Base-by-base conservation (phyloP, 306 rosid genomes). In the Ziziphus jujuba region DNA sequence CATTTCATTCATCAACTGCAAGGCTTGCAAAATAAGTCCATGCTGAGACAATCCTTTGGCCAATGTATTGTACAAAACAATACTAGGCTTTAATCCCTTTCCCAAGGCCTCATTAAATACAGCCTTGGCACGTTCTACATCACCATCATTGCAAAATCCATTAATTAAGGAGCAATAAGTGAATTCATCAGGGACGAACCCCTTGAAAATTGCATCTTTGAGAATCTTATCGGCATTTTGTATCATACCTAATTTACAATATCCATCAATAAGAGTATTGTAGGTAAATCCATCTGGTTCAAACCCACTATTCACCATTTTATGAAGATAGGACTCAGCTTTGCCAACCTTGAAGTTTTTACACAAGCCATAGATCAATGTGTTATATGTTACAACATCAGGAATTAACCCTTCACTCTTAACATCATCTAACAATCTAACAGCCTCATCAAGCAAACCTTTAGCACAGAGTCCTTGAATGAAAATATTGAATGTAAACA, bases 1-100 rank as follows among this genome's bases (percentile, higher is more conserved):
- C 98, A 92, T 92, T 79, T 84, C 91, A 68, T 79, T 82, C 82
- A 92, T 84, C 77, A 92, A 63, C 31, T 83, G 91, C 83, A 92
- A 81, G 75, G 98, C 96, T 28, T 93, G 81, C 81, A 87, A 83
- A 82, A 92, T 80, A 72, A 87, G 87, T 45, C 93, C 97, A 54
- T 76, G 84, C 67, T 80, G 87, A 65, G 87, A 87, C 54, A 92
- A 69, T 70, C 98, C 98, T 71, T 89, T 92, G 63, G 87, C 81
- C 63, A 89, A 75, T 53, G 91, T 82, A 70, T 92, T 89, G 55
- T 86, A 87, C 49, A 92, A 75, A 84, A 89, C 71, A 82, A 87
- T 69, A 69, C 84, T 86, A 40, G 87, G 88, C 79, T 75, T 84
- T 28, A 84, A 67, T 53, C 93, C 96, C 69, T 87, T 92, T 23